phyloP scores from a whole-genome alignment of 202 grass and related monocot species.

The Digitaria exilis region DNA sequence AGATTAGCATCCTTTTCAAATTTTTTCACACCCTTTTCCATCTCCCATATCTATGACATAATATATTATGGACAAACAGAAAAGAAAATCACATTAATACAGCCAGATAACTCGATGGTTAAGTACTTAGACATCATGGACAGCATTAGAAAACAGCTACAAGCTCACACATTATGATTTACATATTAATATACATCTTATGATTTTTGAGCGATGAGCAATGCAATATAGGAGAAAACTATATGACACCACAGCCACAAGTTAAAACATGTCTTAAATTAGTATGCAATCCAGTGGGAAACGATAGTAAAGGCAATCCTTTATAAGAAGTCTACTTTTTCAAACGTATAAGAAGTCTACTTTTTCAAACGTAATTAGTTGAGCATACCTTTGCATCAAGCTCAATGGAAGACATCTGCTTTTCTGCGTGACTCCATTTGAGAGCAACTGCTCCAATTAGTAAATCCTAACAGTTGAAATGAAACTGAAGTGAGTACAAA shows the following conservation, averaged over 20 bases:
- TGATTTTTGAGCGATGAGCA: background rate
- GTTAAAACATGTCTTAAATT: background rate
- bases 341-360: conserved; percentile 21
- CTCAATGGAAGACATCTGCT: conserved; percentile 71
- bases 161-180: background rate
- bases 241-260: background rate
- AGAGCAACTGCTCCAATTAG: conserved; percentile 82
- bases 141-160: background rate
- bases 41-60: conserved; percentile 77
- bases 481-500: conserved; percentile 20
- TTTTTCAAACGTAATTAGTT: conserved; percentile 24
- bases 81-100: background rate
- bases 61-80: conserved; percentile 35
- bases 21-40: conserved; percentile 78
- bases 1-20: conserved; percentile 67
- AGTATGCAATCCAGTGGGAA: background rate
- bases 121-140: conserved; percentile 19
- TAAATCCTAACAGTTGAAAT: conserved; percentile 53
- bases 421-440: conserved; percentile 68
- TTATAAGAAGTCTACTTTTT: background rate
- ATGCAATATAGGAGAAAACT: too few species aligned
- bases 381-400: conserved; percentile 75
- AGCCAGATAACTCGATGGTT: conserved; percentile 18
- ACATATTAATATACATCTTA: background rate
- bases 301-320: background rate